Evolutionary conservation across 768 basidiomycete genomes (phyloP).

Genomic region (Mrakia blollopis): DNA sequence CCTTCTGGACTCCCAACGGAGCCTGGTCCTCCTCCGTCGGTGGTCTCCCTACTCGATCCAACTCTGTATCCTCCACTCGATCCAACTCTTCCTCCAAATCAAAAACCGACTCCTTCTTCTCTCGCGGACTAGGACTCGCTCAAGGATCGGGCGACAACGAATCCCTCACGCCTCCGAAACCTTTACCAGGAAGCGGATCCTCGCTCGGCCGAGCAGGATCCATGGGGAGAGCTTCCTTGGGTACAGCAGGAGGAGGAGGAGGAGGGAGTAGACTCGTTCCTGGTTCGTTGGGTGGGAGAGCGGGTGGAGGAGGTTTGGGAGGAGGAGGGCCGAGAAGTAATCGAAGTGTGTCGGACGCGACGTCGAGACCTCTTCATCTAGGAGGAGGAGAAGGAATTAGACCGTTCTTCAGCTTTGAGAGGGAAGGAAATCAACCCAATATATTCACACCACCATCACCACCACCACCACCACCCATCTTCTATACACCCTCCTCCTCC

Average conservation of each 20-base stretch:
- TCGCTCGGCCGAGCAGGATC: conserved; percentile 19
- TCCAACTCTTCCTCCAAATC: conserved; percentile 22
- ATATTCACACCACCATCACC: too few species aligned
- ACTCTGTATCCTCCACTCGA: conserved; percentile 5
- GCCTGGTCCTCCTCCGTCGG: background rate
- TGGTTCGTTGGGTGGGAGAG: background rate
- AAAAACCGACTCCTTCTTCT: conserved; percentile 30
- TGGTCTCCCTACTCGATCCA: background rate
- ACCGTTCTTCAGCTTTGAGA: conserved; percentile 23
- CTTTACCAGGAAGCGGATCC: background rate
- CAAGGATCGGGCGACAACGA: background rate
- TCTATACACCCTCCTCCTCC: background rate
- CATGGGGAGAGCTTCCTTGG: conserved; percentile 1
- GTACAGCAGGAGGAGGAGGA: background rate
- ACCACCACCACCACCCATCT: background rate
- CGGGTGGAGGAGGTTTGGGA: background rate
- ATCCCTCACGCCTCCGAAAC: conserved; percentile 24
- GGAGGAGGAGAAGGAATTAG: background rate
- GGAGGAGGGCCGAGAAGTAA: background rate
- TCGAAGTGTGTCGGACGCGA: conserved; percentile 3
- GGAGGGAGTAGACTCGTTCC: background rate
- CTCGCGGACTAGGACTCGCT: background rate
- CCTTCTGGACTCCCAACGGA: background rate
- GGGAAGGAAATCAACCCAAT: background rate
- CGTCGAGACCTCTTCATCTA: background rate